phyloP scores from a whole-genome alignment of 2,329 filamentous ascomycete species.

The Aspergillus floridensis region DNA sequence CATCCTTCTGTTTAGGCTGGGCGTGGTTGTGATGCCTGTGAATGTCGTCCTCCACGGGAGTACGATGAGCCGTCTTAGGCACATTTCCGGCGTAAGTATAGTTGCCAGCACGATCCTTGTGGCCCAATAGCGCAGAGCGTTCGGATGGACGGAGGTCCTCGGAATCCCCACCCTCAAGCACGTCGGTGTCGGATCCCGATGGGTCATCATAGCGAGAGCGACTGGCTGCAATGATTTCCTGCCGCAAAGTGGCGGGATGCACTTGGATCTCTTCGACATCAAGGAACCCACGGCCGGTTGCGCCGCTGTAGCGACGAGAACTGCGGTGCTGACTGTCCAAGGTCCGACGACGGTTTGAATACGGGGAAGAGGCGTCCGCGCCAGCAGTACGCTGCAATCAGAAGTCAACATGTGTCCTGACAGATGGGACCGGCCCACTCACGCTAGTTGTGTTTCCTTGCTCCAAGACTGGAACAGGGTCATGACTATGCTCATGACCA shows the following conservation, averaged over 20 bases:
- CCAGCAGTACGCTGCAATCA: conserved; percentile 25
- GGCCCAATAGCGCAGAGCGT: conserved; percentile 36
- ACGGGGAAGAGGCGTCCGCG: conserved; percentile 28
- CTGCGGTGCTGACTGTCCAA: conserved; percentile 26
- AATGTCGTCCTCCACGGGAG: conserved; percentile 33
- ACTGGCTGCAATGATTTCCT: conserved; percentile 87
- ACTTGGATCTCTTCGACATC: conserved; percentile 72
- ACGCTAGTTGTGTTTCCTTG: background rate
- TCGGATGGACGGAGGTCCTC: conserved; percentile 53
- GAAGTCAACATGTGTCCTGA: conserved; percentile 4
- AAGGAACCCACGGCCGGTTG: conserved; percentile 53
- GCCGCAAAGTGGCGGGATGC: conserved; percentile 84
- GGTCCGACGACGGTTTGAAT: conserved; percentile 30
- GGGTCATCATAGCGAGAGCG: conserved; percentile 60
- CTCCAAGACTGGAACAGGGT: conserved; percentile 47
- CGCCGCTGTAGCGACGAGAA: conserved; percentile 49
- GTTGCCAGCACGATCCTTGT: conserved; percentile 40
- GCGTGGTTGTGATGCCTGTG: conserved; percentile 76
- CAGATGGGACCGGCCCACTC: background rate
- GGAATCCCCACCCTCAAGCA: conserved; percentile 48
- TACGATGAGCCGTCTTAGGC: conserved; percentile 10
- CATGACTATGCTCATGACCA: conserved; percentile 32
- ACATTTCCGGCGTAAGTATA: conserved; percentile 32
- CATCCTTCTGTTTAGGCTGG: conserved; percentile 63
- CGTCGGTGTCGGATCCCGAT: conserved; percentile 58